Conservation (phyloP, 108 stramenopile species). For the Hondaea fermentalgiana region DNA sequence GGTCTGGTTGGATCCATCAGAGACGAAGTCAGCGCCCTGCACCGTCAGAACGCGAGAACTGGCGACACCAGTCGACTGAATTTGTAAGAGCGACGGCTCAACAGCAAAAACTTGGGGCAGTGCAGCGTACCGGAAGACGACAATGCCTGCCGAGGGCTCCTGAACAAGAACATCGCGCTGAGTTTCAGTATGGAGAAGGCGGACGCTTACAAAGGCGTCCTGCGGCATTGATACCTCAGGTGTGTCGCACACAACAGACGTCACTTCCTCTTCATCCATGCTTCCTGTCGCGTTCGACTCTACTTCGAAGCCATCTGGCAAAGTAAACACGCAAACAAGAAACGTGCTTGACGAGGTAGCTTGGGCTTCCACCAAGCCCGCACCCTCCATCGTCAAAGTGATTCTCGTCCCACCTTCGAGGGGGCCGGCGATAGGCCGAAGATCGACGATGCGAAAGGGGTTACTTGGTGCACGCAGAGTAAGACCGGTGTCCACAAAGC, state of each 20-base stretch:
- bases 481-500: not conserved
- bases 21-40: not conserved
- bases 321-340: too few relatives aligned
- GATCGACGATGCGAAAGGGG: not conserved
- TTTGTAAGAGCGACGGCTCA: not conserved
- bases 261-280: too few relatives aligned
- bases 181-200: not conserved
- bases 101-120: not conserved
- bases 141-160: not conserved
- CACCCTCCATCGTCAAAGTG: not conserved
- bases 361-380: not conserved
- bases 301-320: too few relatives aligned
- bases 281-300: too few relatives aligned
- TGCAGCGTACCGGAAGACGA: not conserved
- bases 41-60: not conserved
- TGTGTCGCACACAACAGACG: not conserved
- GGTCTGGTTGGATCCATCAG: not conserved
- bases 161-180: not conserved
- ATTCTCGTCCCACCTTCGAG: not conserved
- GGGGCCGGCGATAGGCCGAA: not conserved
- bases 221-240: not conserved
- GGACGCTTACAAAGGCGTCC: not conserved
- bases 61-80: not conserved
- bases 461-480: not conserved
- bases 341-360: not conserved